Evolutionary conservation across 1,284 basidiomycete species (phyloP).

Genomic region (Fistulinella staudtii): DNA sequence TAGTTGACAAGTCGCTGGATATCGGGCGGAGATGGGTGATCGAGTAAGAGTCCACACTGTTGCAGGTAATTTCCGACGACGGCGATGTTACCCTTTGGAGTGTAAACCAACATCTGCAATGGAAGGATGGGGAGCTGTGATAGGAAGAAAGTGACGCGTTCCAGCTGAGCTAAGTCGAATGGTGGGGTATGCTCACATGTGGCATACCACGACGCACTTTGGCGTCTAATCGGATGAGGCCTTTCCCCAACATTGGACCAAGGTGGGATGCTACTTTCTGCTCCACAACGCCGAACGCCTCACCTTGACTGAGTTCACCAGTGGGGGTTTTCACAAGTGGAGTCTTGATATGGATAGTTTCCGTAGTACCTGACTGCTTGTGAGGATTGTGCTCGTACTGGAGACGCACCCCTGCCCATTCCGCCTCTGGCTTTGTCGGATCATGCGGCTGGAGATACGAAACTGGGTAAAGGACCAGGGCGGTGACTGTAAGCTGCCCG

Average conservation of each 20-base stretch:
- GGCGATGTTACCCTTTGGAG: slow-evolving; percentile 85
- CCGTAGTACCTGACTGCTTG: slow-evolving; percentile 50
- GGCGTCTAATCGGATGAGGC: slow-evolving; percentile 81
- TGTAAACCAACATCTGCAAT: slow-evolving; percentile 86
- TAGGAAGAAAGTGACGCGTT: slow-evolving; percentile 19
- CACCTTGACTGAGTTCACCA: slow-evolving; percentile 52
- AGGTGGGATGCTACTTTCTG: slow-evolving; percentile 74
- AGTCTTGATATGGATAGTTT: slow-evolving; percentile 79
- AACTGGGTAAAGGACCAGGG: slow-evolving; percentile 85
- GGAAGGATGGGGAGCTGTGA: slow-evolving; percentile 72
- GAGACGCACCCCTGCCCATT: slow-evolving; percentile 77
- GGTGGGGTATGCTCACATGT: slow-evolving; percentile 47
- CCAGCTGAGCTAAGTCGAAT: slow-evolving; percentile 10
- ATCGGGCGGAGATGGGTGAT: slow-evolving; percentile 71
- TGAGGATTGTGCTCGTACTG: slow-evolving; percentile 63
- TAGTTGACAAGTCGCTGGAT: slow-evolving; percentile 55
- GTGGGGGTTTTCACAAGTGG: slow-evolving; percentile 48
- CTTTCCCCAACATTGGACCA: slow-evolving; percentile 77
- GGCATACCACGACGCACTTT: slow-evolving; percentile 62
- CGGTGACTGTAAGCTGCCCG: slow-evolving; percentile 77
- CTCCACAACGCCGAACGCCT: slow-evolving; percentile 83
- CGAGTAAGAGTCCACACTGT: slow-evolving; percentile 66
- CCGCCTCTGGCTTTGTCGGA: slow-evolving; percentile 42
- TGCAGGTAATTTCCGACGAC: slow-evolving; percentile 77
- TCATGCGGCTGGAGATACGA: slow-evolving; percentile 58